phyloP scores from a whole-genome alignment of 805 yeast genomes.

The Wilhelminamyces savonicus region DNA sequence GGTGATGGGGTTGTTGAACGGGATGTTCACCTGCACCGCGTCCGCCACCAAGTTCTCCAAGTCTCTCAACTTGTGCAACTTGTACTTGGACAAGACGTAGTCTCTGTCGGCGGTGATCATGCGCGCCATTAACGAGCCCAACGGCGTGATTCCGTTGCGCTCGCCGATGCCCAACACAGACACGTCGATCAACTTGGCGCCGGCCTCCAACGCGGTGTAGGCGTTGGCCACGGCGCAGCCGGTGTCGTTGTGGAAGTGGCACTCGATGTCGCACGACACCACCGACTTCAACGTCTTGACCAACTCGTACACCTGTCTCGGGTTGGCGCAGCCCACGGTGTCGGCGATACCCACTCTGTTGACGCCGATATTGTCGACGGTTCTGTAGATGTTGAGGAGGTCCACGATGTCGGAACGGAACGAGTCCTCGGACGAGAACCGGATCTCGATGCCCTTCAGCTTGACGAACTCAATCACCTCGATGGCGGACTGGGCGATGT shows the following conservation, averaged over 20 bases:
- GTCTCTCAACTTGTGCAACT: constrained; percentile 50
- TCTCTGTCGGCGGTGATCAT: constrained; percentile 59
- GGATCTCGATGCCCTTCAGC: constrained; percentile 53
- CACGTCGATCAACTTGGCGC: constrained; percentile 53
- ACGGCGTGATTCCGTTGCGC: constrained; percentile 57
- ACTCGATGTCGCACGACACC: constrained; percentile 53
- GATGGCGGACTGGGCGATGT: constrained; percentile 49
- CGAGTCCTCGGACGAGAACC: constrained; percentile 55
- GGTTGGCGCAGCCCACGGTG: constrained; percentile 60
- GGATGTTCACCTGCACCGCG: constrained; percentile 52
- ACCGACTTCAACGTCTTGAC: constrained; percentile 53
- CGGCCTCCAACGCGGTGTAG: constrained; percentile 57
- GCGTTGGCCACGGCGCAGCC: constrained; percentile 63
- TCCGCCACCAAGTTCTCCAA: constrained; percentile 55
- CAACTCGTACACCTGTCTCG: constrained; percentile 56
- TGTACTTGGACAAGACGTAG: constrained; percentile 52
- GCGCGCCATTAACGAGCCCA: constrained; percentile 59
- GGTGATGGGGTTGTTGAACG: constrained; percentile 58
- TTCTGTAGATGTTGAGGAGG: constrained; percentile 50
- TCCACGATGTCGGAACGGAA: constrained; percentile 58
- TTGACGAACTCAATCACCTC: constrained; percentile 57
- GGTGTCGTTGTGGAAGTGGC: constrained; percentile 59
- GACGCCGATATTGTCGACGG: constrained; percentile 58
- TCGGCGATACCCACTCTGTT: constrained; percentile 61
- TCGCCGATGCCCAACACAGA: constrained; percentile 59